Conservation (phyloP, 192 early-diverging fungal species). For the Allomyces macrogynus region DNA sequence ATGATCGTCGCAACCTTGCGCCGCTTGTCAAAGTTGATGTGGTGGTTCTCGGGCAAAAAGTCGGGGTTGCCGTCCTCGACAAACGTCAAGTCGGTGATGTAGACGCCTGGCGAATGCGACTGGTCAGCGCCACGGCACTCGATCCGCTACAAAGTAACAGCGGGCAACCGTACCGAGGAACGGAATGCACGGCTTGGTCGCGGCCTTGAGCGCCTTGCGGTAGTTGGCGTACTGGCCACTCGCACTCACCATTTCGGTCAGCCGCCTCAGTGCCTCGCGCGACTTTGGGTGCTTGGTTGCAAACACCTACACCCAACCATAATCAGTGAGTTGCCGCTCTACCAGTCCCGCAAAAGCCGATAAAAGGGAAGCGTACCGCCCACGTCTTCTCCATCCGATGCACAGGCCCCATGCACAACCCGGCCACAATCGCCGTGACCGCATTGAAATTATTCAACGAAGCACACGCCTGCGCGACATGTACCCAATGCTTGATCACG, state of each 20-base stretch:
- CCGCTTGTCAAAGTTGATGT: constrained; percentile 9
- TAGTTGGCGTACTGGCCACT: constrained; percentile 8
- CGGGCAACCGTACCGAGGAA: constrained; percentile 3
- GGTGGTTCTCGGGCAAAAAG: neutral
- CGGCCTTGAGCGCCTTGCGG: constrained; percentile 6
- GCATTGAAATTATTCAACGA: constrained; percentile 7
- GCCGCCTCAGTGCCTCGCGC: neutral
- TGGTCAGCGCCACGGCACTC: neutral
- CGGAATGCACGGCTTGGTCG: neutral
- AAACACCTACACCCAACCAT: neutral
- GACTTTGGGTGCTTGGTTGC: neutral
- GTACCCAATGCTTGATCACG: constrained; percentile 4
- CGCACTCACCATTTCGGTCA: constrained; percentile 5
- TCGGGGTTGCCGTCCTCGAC: constrained; percentile 6
- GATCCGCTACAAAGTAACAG: too few species aligned
- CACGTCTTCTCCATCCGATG: constrained; percentile 7
- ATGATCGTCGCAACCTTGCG: constrained; percentile 7
- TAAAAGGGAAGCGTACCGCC: neutral
- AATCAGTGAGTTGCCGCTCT: too few species aligned
- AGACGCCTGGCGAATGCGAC: constrained; percentile 2
- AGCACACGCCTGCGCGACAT: constrained; percentile 2
- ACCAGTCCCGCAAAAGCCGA: too few species aligned
- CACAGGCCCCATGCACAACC: constrained; percentile 5
- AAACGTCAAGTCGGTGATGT: constrained; percentile 8
- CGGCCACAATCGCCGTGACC: constrained; percentile 6